Conservation (phyloP, 2,329 filamentous ascomycete genomes). For the Clonostachys rhizophaga region DNA sequence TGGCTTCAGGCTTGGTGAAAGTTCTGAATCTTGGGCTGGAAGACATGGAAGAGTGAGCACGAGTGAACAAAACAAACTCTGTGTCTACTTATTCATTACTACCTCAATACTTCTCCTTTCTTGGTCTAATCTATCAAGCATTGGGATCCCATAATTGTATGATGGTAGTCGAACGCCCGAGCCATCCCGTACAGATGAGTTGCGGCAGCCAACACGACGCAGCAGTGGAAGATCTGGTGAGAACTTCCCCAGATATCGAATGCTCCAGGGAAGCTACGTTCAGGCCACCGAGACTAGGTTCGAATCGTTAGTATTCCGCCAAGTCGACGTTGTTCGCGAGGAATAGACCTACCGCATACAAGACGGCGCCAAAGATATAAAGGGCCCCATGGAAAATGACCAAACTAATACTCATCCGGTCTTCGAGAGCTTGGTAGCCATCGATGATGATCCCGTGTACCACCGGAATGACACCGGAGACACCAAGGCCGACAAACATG, state of each 20-base stretch:
- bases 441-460: slow-evolving; percentile 69
- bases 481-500: slow-evolving; percentile 86
- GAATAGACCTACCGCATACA: slow-evolving; percentile 68
- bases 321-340: not conserved
- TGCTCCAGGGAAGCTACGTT: slow-evolving; percentile 68
- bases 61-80: not conserved
- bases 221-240: slow-evolving; percentile 92
- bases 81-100: not conserved
- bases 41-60: slow-evolving; percentile 3
- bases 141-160: slow-evolving; percentile 51
- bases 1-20: slow-evolving; percentile 63
- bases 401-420: slow-evolving; percentile 77
- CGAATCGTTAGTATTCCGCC: not conserved
- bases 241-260: slow-evolving; percentile 93
- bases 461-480: slow-evolving; percentile 80
- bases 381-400: slow-evolving; percentile 73
- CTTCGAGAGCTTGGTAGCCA: slow-evolving; percentile 60
- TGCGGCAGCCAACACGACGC: slow-evolving; percentile 78
- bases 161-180: slow-evolving; percentile 82
- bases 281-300: slow-evolving; percentile 70
- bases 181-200: slow-evolving; percentile 78
- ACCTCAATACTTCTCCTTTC: not conserved
- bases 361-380: slow-evolving; percentile 79
- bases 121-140: slow-evolving; percentile 26
- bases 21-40: slow-evolving; percentile 60